Conservation (phyloP, 768 basidiomycete genomes). For the Phallus indusiatus region DNA sequence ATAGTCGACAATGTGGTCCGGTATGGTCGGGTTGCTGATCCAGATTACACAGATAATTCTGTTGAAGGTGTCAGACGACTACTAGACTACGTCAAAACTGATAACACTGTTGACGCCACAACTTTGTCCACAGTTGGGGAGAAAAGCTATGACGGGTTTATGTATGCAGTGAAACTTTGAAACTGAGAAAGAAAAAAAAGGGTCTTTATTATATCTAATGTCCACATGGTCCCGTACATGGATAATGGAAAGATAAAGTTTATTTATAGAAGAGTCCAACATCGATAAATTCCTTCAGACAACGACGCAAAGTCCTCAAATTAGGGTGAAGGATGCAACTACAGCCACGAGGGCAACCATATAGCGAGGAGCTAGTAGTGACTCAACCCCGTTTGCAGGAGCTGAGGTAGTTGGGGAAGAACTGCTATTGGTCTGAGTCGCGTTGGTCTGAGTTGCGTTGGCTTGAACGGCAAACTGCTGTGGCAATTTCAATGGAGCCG, state of each 20-base stretch:
- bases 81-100: constrained; percentile 36
- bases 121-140: constrained; percentile 41
- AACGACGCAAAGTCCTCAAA: constrained; percentile 25
- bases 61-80: constrained; percentile 41
- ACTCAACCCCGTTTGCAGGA: constrained; percentile 32
- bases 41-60: constrained; percentile 21
- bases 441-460: constrained; percentile 15
- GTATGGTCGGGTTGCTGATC: constrained; percentile 36
- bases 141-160: constrained; percentile 45
- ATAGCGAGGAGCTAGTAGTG: constrained; percentile 38
- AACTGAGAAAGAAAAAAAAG: background rate
- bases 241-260: background rate
- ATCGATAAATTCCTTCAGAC: background rate
- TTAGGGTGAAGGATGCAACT: constrained; percentile 30
- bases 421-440: constrained; percentile 15
- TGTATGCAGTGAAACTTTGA: constrained; percentile 27
- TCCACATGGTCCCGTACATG: background rate
- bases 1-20: constrained; percentile 58
- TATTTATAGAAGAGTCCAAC: background rate
- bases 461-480: constrained; percentile 38
- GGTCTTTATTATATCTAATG: background rate
- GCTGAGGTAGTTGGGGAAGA: constrained; percentile 12
- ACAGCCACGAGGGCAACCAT: constrained; percentile 42
- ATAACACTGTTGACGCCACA: constrained; percentile 41
- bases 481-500: constrained; percentile 47